Evolutionary conservation across 1,284 basidiomycete genomes (phyloP).

Genomic region (Thelephora terrestris): DNA sequence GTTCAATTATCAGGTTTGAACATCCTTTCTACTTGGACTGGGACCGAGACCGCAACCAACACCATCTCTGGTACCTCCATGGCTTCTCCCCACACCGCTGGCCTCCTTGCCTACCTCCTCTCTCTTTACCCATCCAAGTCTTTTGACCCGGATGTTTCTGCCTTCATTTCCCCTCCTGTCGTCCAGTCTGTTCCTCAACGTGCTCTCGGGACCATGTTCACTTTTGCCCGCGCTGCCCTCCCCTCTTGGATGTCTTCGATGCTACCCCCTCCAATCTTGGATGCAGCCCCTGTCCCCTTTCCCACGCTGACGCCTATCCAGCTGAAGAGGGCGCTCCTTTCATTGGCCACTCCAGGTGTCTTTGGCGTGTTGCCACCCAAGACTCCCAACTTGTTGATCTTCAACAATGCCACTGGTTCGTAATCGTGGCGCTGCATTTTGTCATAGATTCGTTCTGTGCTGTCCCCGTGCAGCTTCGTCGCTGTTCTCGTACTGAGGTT

Average conservation of each 20-base stretch:
- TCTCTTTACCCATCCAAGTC: slow-evolving; percentile 45
- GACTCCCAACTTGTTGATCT: slow-evolving; percentile 48
- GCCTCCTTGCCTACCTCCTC: slow-evolving; percentile 66
- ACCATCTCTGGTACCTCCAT: slow-evolving; percentile 57
- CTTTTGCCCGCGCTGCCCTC: slow-evolving; percentile 41
- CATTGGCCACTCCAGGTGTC: slow-evolving; percentile 37
- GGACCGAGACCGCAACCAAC: slow-evolving; percentile 45
- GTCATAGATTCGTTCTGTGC: too few relatives aligned
- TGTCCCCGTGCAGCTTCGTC: too few relatives aligned
- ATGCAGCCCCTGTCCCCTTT: slow-evolving; percentile 26
- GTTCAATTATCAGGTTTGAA: slow-evolving; percentile 45
- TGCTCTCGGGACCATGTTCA: slow-evolving; percentile 33
- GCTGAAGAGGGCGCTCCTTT: slow-evolving; percentile 52
- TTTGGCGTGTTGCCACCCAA: slow-evolving; percentile 35
- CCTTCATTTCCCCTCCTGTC: slow-evolving; percentile 19
- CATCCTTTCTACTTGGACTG: slow-evolving; percentile 63
- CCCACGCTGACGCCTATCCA: slow-evolving; percentile 36
- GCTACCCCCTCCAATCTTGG: slow-evolving; percentile 45
- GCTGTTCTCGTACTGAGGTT: too few relatives aligned
- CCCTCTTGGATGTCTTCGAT: slow-evolving; percentile 50
- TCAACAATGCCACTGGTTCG: slow-evolving; percentile 41
- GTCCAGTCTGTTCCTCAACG: slow-evolving; percentile 13
- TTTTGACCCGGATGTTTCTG: slow-evolving; percentile 32
- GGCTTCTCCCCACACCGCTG: slow-evolving; percentile 49
- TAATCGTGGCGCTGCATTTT: not conserved